Conservation (phyloP, 116 monocot genomes). For the Posidonia oceanica region DNA sequence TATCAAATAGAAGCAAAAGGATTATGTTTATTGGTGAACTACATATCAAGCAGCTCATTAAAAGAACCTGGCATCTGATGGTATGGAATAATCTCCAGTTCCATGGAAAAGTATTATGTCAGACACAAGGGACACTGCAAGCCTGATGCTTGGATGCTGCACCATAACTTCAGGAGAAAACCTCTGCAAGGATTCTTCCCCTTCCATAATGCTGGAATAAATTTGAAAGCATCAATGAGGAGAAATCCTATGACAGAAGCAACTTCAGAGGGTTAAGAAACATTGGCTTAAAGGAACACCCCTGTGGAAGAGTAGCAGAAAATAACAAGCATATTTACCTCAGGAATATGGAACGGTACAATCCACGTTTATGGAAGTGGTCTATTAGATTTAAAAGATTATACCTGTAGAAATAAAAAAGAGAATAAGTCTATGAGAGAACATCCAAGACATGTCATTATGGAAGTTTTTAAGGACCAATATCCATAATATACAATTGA, state of each 20-base stretch:
- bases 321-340: conserved; percentile 34
- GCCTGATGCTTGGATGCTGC: conserved; percentile 27
- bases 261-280: not conserved
- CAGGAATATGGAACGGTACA: conserved; percentile 85
- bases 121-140: conserved; percentile 51
- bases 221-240: conserved; percentile 5
- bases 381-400: conserved; percentile 84
- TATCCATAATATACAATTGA: no score
- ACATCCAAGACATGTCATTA: no score
- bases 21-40: no score
- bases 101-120: conserved; percentile 80
- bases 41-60: no score
- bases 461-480: no score
- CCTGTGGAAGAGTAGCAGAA: not conserved
- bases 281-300: not conserved
- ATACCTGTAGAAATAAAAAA: conserved; percentile 39
- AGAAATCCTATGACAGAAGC: conserved; percentile 5
- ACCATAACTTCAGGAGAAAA: conserved; percentile 79
- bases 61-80: conserved; percentile 68
- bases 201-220: conserved; percentile 86
- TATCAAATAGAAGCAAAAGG: no score
- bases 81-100: conserved; percentile 80
- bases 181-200: conserved; percentile 59
- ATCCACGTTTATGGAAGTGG: conserved; percentile 82
- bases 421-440: not conserved